phyloP scores from a whole-genome alignment of 768 basidiomycete species.

The Russula sp. region DNA sequence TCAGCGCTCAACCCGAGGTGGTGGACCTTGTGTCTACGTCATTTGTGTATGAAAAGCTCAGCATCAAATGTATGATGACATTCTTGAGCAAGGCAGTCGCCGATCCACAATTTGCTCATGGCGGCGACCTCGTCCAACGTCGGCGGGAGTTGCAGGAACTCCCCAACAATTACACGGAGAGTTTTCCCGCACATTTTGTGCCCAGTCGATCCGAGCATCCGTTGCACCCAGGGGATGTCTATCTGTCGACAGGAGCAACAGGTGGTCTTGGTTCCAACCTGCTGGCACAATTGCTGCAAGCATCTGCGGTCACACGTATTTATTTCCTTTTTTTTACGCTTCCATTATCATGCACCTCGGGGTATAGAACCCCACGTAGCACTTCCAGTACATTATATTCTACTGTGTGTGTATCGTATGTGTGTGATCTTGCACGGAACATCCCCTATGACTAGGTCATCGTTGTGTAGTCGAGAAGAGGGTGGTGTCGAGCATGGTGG shows the following conservation, averaged over 20 bases:
- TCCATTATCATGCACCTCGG: no score
- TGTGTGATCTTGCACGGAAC: no score
- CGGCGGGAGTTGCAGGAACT: conserved; percentile 21
- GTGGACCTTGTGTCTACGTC: conserved; percentile 18
- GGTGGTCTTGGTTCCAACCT: conserved; percentile 25
- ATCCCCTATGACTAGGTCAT: no score
- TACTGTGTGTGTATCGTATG: no score
- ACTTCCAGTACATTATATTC: no score
- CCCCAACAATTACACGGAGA: conserved; percentile 21
- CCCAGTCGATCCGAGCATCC: background rate
- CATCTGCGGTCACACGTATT: conserved; percentile 15
- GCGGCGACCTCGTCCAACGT: background rate
- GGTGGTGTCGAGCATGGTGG: no score
- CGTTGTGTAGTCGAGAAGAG: no score
- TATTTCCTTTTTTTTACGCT: no score
- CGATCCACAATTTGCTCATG: conserved; percentile 2
- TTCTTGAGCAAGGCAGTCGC: conserved; percentile 11
- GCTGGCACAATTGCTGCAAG: conserved; percentile 19
- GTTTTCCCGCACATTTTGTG: conserved; percentile 16
- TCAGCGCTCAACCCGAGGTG: conserved; percentile 7
- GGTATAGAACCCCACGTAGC: no score
- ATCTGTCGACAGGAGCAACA: conserved; percentile 24
- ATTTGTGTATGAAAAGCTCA: conserved; percentile 24
- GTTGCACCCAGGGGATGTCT: background rate
- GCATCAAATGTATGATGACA: conserved; percentile 18